These are phyloP conservation scores for Chondrus crispus DNA, from an alignment of 23 red algal species.

Conservation along the genomic window DNA sequence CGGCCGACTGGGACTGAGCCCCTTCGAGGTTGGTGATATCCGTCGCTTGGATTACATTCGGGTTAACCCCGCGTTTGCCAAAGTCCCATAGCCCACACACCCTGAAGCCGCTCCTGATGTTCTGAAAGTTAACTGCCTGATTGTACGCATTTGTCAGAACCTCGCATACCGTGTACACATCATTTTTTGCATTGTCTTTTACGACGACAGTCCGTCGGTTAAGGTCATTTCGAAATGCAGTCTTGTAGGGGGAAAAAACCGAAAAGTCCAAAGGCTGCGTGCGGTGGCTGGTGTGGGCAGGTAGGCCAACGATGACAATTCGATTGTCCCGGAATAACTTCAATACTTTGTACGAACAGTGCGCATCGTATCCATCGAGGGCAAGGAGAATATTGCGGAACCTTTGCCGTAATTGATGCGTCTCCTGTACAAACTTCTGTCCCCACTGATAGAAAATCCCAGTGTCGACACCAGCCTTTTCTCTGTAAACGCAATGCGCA, in stretches of 20 bases:
- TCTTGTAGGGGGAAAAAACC: background rate
- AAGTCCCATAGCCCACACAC: background rate
- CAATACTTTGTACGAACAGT: background rate
- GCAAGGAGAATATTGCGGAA: background rate
- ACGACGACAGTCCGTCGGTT: background rate
- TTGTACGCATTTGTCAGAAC: background rate
- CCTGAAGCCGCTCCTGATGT: background rate
- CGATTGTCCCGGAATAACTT: background rate
- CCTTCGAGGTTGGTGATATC: background rate
- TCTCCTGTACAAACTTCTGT: background rate
- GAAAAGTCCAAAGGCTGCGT: background rate
- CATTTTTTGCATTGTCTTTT: background rate
- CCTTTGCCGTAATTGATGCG: background rate
- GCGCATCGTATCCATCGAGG: background rate
- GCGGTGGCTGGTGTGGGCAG: background rate
- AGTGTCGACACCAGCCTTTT: background rate
- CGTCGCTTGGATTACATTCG: background rate
- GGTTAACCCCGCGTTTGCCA: background rate
- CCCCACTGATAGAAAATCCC: background rate
- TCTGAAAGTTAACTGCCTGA: background rate
- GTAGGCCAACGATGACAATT: background rate
- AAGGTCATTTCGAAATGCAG: background rate
- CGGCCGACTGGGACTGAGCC: background rate
- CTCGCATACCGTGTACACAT: background rate
- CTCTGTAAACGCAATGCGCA: background rate